Evolutionary conservation across 352 stramenopile genomes (phyloP).

Genomic region (Pythium brachiatum): DNA sequence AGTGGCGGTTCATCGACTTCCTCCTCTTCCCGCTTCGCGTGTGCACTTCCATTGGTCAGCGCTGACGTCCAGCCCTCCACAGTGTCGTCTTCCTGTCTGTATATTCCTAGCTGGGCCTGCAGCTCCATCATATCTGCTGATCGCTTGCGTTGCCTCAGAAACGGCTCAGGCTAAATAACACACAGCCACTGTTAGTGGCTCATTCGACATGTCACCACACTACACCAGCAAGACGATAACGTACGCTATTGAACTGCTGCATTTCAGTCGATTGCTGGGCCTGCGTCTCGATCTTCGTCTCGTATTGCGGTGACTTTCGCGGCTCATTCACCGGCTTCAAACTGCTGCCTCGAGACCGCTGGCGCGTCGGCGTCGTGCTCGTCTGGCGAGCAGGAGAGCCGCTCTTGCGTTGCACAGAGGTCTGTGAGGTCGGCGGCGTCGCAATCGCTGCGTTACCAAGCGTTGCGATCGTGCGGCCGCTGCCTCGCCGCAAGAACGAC

Average conservation of each 20-base stretch:
- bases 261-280: neutral
- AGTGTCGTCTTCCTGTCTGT: neutral
- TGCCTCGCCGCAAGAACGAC: constrained; percentile 17
- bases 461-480: constrained; percentile 25
- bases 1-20: constrained; percentile 18
- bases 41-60: neutral
- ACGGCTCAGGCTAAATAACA: constrained; percentile 13
- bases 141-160: constrained; percentile 22
- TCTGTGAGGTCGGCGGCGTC: constrained; percentile 2
- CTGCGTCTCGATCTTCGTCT: neutral
- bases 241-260: neutral
- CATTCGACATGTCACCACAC: neutral
- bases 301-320: neutral
- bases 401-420: constrained; percentile 10
- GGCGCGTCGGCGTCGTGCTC: neutral
- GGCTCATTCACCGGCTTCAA: neutral
- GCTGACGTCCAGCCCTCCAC: neutral
- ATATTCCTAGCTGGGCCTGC: neutral
- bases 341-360: neutral
- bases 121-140: constrained; percentile 27
- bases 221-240: neutral
- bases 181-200: neutral
- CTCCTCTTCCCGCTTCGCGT: constrained; percentile 1
- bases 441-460: constrained; percentile 1
- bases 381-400: constrained; percentile 1